Evolutionary conservation across 495 filamentous ascomycete species (phyloP).

Genomic region (Xylaria bambusicola): DNA sequence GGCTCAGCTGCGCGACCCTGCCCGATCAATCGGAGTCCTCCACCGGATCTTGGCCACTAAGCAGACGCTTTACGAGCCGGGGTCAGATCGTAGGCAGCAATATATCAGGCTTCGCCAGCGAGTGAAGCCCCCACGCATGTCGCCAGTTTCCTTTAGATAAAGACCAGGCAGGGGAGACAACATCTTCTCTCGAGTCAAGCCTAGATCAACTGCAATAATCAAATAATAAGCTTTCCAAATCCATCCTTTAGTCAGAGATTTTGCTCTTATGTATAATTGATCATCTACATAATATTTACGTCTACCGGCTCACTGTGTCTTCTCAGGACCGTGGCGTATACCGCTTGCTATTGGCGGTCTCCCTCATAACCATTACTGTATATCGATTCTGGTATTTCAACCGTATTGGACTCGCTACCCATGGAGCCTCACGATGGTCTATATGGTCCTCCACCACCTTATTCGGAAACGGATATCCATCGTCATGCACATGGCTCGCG

Average conservation of each 20-base stretch:
- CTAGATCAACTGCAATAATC: not conserved
- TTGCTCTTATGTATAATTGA: no score
- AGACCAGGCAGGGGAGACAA: not conserved
- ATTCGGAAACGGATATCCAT: slow-evolving; percentile 52
- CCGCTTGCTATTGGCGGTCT: not conserved
- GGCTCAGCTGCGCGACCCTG: slow-evolving; percentile 25
- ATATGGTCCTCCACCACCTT: slow-evolving; percentile 46
- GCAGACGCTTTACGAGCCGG: not conserved
- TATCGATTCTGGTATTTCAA: no score
- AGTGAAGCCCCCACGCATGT: not conserved
- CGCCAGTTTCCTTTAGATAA: not conserved
- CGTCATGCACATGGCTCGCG: slow-evolving; percentile 34
- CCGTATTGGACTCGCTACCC: no score
- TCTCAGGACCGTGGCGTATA: not conserved
- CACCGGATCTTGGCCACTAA: not conserved
- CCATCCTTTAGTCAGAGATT: not conserved
- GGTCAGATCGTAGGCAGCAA: slow-evolving; percentile 2
- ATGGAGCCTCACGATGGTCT: slow-evolving; percentile 34
- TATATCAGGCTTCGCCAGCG: not conserved
- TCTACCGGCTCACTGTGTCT: not conserved
- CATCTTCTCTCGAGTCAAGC: slow-evolving; percentile 3
- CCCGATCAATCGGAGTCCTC: slow-evolving; percentile 6
- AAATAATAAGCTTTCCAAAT: not conserved
- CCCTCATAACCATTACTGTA: no score
- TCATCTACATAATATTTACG: no score